phyloP scores from a whole-genome alignment of 164 flowering plant species.

The Pachysandra terminalis region DNA sequence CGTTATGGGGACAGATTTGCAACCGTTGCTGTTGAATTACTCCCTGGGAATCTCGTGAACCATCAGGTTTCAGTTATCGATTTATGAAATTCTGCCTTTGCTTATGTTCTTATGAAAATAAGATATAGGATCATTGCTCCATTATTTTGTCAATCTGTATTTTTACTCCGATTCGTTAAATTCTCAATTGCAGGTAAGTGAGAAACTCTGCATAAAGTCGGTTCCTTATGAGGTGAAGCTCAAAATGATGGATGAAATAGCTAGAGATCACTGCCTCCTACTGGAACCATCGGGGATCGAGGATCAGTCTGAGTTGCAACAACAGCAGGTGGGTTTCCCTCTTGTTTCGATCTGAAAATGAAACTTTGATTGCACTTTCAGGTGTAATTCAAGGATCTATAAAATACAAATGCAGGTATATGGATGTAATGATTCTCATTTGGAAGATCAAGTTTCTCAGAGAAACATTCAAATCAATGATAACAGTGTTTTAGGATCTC shows the following conservation, averaged over 20 bases:
- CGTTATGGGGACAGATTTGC: constrained; percentile 67
- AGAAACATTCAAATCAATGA: constrained; percentile 2
- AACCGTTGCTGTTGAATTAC: constrained; percentile 42
- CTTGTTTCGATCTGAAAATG: neutral
- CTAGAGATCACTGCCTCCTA: constrained; percentile 30
- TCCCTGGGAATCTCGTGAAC: constrained; percentile 70
- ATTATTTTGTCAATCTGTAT: neutral
- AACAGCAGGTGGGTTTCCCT: constrained; percentile 19
- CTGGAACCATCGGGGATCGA: constrained; percentile 34
- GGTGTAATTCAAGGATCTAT: neutral
- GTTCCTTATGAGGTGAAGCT: constrained; percentile 52
- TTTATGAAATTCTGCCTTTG: no score
- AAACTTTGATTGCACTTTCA: neutral
- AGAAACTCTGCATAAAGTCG: constrained; percentile 36
- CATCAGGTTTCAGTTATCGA: constrained; percentile 32
- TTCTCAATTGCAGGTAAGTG: constrained; percentile 19
- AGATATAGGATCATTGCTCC: neutral
- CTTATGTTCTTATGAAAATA: no score
- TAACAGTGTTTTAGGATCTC: constrained; percentile 1
- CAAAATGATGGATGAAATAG: constrained; percentile 57
- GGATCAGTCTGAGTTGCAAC: constrained; percentile 29
- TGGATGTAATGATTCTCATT: neutral
- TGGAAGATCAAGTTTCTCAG: constrained; percentile 1
- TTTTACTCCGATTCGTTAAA: neutral
- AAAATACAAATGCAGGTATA: constrained; percentile 11